Percentiles rank a stretch among this genome's conserved stretches.
Evolutionary conservation across 2,329 filamentous ascomycete species (phyloP).

Genomic region (Hansfordia pulvinata): DNA sequence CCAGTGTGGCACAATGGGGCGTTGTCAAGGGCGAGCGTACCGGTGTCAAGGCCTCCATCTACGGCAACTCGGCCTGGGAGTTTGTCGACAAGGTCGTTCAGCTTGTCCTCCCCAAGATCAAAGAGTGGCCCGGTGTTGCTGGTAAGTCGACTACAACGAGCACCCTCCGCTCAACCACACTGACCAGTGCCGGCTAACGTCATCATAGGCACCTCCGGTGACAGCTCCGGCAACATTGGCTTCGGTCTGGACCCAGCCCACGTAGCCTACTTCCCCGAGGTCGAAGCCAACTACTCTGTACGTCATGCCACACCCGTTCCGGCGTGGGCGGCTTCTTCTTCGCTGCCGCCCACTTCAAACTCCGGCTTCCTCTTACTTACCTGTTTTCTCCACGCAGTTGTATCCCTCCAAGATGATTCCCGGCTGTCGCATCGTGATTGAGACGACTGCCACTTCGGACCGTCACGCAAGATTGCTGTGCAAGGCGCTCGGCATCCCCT

Average conservation of each 20-base stretch:
- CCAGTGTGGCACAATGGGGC: constrained; percentile 62
- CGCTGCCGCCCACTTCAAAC: no score
- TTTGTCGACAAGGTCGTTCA: constrained; percentile 86
- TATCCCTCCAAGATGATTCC: constrained; percentile 63
- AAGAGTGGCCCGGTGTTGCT: constrained; percentile 72
- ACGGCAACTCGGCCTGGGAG: constrained; percentile 72
- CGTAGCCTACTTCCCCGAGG: constrained; percentile 78
- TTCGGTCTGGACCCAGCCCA: constrained; percentile 68
- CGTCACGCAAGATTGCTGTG: constrained; percentile 70
- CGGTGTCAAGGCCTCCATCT: constrained; percentile 64
- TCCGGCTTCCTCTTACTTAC: no score
- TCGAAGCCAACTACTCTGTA: constrained; percentile 91
- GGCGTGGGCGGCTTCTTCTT: no score
- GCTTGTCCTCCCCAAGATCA: constrained; percentile 85
- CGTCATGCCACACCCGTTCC: constrained; percentile 26
- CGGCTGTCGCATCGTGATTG: constrained; percentile 69
- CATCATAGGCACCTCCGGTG: constrained; percentile 48
- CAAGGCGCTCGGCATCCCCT: constrained; percentile 61
- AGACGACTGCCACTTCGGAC: constrained; percentile 76
- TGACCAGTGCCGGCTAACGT: no score
- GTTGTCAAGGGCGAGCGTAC: constrained; percentile 58
- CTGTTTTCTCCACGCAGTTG: constrained; percentile 27
- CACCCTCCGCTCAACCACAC: no score
- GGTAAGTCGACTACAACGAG: no score
- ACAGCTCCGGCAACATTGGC: constrained; percentile 74